Evolutionary conservation across 495 filamentous ascomycete species (phyloP).

Genomic region (Penicillium turbatum): DNA sequence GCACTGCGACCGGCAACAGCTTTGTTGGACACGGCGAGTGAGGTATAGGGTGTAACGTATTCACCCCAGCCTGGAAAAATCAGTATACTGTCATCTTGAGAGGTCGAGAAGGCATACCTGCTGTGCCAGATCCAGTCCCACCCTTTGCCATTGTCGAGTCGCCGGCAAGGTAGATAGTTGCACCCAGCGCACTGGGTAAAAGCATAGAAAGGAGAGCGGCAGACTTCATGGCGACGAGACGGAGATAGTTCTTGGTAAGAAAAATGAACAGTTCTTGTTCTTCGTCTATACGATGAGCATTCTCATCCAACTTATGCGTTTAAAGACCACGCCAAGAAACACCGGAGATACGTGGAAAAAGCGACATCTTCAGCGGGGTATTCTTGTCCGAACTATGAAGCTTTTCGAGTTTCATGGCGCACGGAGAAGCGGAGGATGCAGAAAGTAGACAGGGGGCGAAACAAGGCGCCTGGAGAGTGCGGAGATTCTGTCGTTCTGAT

Average conservation of each 20-base stretch:
- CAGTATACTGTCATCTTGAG: neutral
- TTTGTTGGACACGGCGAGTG: conserved; percentile 50
- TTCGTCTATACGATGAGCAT: no score
- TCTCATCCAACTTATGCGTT: neutral
- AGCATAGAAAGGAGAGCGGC: conserved; percentile 17
- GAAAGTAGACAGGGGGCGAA: conserved; percentile 7
- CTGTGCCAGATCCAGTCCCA: conserved; percentile 33
- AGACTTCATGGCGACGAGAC: conserved; percentile 27
- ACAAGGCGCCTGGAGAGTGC: conserved; percentile 1
- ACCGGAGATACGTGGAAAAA: conserved; percentile 21
- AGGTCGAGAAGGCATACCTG: conserved; percentile 19
- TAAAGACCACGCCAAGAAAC: neutral
- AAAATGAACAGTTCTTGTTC: no score
- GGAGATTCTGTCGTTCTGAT: conserved; percentile 11
- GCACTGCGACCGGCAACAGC: conserved; percentile 57
- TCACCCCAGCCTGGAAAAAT: conserved; percentile 52
- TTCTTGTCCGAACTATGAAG: neutral
- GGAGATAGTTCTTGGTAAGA: no score
- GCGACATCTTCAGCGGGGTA: neutral
- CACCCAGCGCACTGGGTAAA: conserved; percentile 25
- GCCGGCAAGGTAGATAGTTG: conserved; percentile 50
- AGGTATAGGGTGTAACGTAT: conserved; percentile 48
- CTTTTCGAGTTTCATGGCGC: conserved; percentile 3
- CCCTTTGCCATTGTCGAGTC: conserved; percentile 54
- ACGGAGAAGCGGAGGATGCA: conserved; percentile 11